phyloP scores from a whole-genome alignment of 2,329 filamentous ascomycete genomes.

The Sporothrix mexicana region DNA sequence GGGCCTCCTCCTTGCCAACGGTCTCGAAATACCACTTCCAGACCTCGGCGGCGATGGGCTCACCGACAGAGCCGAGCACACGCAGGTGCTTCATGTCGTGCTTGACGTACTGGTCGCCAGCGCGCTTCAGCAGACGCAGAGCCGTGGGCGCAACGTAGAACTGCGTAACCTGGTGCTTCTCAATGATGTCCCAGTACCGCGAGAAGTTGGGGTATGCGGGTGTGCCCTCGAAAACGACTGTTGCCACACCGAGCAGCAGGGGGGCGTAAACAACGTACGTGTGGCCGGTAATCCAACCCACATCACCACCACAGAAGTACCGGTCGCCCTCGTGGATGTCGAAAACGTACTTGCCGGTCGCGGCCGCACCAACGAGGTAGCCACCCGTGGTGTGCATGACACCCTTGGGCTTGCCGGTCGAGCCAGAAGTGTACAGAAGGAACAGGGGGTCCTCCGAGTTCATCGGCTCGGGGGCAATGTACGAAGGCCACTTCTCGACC shows the following conservation, averaged over 20 bases:
- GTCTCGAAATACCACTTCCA: conserved; percentile 99
- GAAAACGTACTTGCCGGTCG: conserved; percentile 98
- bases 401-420: conserved; percentile 98
- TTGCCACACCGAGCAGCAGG: conserved; percentile 87
- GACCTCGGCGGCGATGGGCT: conserved; percentile 96
- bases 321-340: conserved; percentile 93
- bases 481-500: conserved; percentile 93
- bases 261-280: conserved; percentile 98
- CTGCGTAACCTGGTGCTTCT: conserved; percentile 92
- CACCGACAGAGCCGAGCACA: conserved; percentile 91
- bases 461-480: conserved; percentile 87
- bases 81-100: conserved; percentile 87
- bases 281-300: conserved; percentile 98
- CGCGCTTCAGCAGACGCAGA: conserved; percentile 89
- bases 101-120: conserved; percentile 90
- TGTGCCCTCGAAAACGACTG: conserved; percentile 96
- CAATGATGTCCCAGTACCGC: conserved; percentile 98
- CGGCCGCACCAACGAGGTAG: conserved; percentile 90
- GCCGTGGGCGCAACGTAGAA: conserved; percentile 99
- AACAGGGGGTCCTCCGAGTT: conserved; percentile 95
- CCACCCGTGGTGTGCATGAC: conserved; percentile 97
- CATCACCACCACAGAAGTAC: conserved; percentile 98
- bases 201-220: conserved; percentile 98
- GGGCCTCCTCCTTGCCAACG: conserved; percentile 90
- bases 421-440: conserved; percentile 96